phyloP scores from a whole-genome alignment of 1,284 basidiomycete species.

The Trichosporon faecale region DNA sequence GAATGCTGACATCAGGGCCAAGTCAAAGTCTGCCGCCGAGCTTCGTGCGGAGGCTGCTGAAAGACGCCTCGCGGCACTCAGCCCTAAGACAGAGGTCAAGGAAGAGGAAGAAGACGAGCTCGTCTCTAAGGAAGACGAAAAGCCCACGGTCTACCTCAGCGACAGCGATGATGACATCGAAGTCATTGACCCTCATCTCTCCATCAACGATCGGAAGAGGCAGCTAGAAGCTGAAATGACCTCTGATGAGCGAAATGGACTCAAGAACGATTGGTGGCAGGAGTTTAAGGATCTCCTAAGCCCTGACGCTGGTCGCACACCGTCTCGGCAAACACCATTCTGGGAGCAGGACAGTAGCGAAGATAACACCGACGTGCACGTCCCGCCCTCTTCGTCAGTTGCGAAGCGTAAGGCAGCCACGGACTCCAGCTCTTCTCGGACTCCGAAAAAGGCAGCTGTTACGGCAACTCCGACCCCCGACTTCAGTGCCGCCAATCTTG shows the following conservation, averaged over 20 bases:
- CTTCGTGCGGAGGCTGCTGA: constrained; percentile 45
- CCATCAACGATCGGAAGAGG: constrained; percentile 28
- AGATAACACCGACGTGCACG: neutral
- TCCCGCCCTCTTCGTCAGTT: neutral
- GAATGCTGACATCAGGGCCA: constrained; percentile 31
- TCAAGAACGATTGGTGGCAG: constrained; percentile 39
- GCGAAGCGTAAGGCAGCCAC: neutral
- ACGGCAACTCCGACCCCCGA: neutral
- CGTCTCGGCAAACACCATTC: neutral
- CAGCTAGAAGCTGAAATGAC: constrained; percentile 46
- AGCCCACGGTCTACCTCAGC: neutral
- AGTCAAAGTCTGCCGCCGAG: constrained; percentile 43
- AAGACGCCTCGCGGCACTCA: constrained; percentile 26
- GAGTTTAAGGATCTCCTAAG: constrained; percentile 21
- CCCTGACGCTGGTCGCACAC: neutral
- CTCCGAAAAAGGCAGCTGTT: neutral
- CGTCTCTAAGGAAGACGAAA: constrained; percentile 13
- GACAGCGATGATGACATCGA: constrained; percentile 8
- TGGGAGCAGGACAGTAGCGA: neutral
- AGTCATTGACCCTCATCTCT: constrained; percentile 37
- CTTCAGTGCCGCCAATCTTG: neutral
- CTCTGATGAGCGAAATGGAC: constrained; percentile 34
- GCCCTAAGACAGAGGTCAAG: constrained; percentile 7
- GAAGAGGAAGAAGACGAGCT: neutral
- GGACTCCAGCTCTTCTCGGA: neutral